A percentile compares a stretch with the other conserved stretches of the same genome.
phyloP scores from a whole-genome alignment of 805 yeast genomes.

The Lachancea sp. region DNA sequence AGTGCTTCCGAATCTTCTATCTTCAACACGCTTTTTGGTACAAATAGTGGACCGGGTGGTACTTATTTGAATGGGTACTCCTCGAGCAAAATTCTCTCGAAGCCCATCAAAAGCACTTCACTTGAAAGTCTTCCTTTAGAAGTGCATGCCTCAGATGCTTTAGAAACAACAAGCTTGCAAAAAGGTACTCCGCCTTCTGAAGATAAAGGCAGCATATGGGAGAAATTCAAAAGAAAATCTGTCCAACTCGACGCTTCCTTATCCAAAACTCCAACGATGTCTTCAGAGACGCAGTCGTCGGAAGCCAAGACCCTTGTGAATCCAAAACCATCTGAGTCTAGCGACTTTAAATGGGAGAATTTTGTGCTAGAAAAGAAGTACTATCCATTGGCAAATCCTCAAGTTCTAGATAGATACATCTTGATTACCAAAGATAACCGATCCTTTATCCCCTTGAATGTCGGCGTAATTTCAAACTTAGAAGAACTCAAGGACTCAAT shows the following conservation, averaged over 20 bases:
- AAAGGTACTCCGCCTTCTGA: constrained; percentile 15
- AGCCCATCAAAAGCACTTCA: constrained; percentile 10
- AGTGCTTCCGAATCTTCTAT: constrained; percentile 52
- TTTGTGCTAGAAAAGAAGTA: constrained; percentile 33
- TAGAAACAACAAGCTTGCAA: constrained; percentile 14
- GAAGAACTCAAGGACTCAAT: constrained; percentile 38
- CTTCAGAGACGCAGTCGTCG: constrained; percentile 3
- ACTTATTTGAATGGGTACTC: background rate
- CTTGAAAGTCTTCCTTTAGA: constrained; percentile 15
- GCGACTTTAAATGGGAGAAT: constrained; percentile 9
- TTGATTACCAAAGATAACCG: constrained; percentile 61
- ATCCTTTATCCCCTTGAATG: constrained; percentile 46
- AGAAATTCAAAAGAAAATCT: constrained; percentile 24
- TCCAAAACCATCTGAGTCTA: background rate
- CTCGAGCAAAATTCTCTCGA: background rate
- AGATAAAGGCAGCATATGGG: constrained; percentile 27
- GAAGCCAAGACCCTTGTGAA: background rate
- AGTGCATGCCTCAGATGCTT: constrained; percentile 3
- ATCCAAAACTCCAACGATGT: background rate
- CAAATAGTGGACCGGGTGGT: background rate
- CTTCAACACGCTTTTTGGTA: constrained; percentile 34
- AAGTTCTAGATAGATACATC: constrained; percentile 32
- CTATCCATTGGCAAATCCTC: constrained; percentile 34
- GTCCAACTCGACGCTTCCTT: constrained; percentile 2
- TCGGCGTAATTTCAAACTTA: constrained; percentile 28